phyloP scores from a whole-genome alignment of 805 yeast species.

The Metschnikowia santaceciliae region DNA sequence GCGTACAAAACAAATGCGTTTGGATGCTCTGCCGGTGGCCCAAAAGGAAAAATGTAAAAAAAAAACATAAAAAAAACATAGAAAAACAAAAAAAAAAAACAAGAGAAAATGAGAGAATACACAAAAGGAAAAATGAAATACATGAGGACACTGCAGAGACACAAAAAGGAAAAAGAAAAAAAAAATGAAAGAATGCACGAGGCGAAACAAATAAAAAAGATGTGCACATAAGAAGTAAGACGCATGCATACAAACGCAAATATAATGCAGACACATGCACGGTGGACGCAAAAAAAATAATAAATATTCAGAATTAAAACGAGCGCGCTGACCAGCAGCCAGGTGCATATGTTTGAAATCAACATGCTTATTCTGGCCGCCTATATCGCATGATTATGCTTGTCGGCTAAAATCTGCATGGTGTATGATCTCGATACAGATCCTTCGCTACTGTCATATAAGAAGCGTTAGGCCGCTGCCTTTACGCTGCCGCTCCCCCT shows the following conservation, averaged over 20 bases:
- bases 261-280: too few relatives aligned
- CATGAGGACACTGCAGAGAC: neutral
- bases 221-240: too few relatives aligned
- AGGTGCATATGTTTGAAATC: neutral
- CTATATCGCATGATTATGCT: slow-evolving; percentile 1
- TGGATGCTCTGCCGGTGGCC: neutral
- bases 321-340: neutral
- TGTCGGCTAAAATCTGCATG: slow-evolving; percentile 3
- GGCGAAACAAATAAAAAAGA: neutral
- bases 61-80: neutral
- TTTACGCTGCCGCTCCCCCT: neutral
- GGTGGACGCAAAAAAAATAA: too few relatives aligned
- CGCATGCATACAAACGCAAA: too few relatives aligned
- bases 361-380: slow-evolving; percentile 2
- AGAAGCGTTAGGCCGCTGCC: neutral
- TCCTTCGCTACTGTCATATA: slow-evolving; percentile 1
- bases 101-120: neutral
- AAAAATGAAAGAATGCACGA: neutral
- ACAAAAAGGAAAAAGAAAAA: neutral
- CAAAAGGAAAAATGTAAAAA: neutral
- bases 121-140: neutral
- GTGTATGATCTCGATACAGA: slow-evolving; percentile 3
- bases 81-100: neutral
- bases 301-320: neutral
- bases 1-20: neutral